These are phyloP conservation scores for Puccinia coronata DNA, from an alignment of 1,284 basidiomycete species.

Conservation along the genomic window DNA sequence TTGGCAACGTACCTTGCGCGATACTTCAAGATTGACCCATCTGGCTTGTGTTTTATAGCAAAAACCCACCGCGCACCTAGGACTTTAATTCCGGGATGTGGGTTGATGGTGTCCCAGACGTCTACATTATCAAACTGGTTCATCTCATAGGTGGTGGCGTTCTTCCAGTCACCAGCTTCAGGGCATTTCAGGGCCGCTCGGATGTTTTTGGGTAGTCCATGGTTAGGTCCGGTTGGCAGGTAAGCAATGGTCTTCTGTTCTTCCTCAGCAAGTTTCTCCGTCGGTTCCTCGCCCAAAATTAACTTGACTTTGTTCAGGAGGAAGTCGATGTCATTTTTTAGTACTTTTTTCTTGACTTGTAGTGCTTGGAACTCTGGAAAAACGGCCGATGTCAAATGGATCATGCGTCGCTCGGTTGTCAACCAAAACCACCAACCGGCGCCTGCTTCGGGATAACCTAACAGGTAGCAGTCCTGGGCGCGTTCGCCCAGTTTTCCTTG, in stretches of 20 bases:
- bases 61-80: conserved; percentile 20
- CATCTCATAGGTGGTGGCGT: neutral
- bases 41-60: neutral
- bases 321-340: neutral
- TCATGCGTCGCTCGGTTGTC: neutral
- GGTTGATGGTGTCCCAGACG: neutral
- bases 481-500: neutral
- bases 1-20: conserved; percentile 6
- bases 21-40: neutral
- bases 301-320: neutral
- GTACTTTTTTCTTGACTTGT: neutral
- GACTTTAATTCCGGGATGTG: neutral
- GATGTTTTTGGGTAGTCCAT: neutral
- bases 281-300: neutral
- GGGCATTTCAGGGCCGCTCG: neutral
- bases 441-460: neutral
- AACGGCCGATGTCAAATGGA: neutral
- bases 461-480: neutral
- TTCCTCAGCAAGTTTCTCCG: neutral
- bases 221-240: neutral
- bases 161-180: neutral
- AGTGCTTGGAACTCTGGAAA: neutral
- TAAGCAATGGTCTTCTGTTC: neutral
- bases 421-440: neutral
- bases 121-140: neutral